phyloP scores from a whole-genome alignment of 2,329 filamentous ascomycete genomes.

The Trichoderma sp. region DNA sequence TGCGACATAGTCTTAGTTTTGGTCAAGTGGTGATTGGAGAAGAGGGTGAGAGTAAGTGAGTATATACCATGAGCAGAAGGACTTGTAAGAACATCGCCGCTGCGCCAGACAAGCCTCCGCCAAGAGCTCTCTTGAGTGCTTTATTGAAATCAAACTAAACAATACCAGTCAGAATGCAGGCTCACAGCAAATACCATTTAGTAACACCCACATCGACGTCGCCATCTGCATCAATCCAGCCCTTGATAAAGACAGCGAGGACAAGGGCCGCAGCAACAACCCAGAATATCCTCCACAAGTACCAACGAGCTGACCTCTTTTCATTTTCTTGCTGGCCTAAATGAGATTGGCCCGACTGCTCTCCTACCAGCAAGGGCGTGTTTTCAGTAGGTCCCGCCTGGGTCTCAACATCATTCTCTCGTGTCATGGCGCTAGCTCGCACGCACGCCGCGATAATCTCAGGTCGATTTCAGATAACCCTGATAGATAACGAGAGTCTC shows the following conservation, averaged over 20 bases:
- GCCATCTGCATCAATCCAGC: conserved; percentile 49
- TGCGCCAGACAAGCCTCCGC: conserved; percentile 52
- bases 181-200: neutral
- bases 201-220: conserved; percentile 43
- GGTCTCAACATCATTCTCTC: conserved; percentile 18
- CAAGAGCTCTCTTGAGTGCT: conserved; percentile 51
- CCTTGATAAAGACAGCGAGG: conserved; percentile 48
- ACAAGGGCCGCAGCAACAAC: conserved; percentile 39
- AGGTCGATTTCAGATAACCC: neutral
- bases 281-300: conserved; percentile 37
- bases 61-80: conserved; percentile 50
- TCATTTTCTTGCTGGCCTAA: neutral
- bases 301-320: neutral
- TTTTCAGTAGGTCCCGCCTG: conserved; percentile 5
- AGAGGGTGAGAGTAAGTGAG: neutral
- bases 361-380: conserved; percentile 10
- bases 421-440: neutral
- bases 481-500: neutral
- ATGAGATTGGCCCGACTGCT: neutral
- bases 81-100: conserved; percentile 55
- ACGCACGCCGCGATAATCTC: neutral
- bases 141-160: conserved; percentile 49
- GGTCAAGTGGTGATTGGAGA: neutral
- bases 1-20: neutral
- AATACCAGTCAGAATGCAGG: neutral